These are phyloP conservation scores for Glaciozyma martinii DNA, from an alignment of 768 basidiomycete genomes.

Conservation along the genomic window DNA sequence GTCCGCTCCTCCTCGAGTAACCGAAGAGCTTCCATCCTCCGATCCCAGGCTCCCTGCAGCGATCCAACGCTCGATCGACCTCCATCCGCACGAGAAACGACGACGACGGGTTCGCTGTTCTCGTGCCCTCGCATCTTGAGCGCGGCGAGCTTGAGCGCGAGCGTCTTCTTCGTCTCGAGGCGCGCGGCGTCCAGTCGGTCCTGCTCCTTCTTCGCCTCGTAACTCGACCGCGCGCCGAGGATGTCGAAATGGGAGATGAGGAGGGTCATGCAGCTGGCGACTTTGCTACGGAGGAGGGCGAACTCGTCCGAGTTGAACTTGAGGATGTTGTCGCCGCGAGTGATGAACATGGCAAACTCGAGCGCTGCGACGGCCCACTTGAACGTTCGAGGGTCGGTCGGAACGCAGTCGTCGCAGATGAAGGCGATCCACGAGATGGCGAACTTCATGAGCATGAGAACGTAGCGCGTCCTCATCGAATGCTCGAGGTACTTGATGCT, in stretches of 20 bases:
- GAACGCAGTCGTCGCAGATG: conserved; percentile 96
- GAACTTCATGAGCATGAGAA: conserved; percentile 71
- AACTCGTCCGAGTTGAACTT: conserved; percentile 83
- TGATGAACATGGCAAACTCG: conserved; percentile 81
- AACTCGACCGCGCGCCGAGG: conserved; percentile 77
- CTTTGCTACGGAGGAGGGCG: conserved; percentile 76
- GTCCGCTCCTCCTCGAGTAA: conserved; percentile 60
- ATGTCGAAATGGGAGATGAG: conserved; percentile 97
- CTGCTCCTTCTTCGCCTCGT: conserved; percentile 82
- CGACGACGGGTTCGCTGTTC: conserved; percentile 32
- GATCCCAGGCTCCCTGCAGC: conserved; percentile 33
- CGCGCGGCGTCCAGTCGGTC: conserved; percentile 61
- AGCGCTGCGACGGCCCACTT: conserved; percentile 96
- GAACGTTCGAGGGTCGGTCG: conserved; percentile 89
- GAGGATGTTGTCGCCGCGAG: conserved; percentile 77
- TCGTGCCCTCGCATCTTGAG: conserved; percentile 11
- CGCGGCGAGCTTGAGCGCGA: conserved; percentile 24
- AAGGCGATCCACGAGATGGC: conserved; percentile 98
- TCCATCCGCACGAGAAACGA: no score
- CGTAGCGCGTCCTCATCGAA: conserved; percentile 59
- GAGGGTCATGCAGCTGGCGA: conserved; percentile 93
- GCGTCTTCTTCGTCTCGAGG: conserved; percentile 32
- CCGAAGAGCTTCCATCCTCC: conserved; percentile 51
- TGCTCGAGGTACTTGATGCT: conserved; percentile 81
- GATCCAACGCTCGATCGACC: conserved; percentile 7